Evolutionary conservation across 1,284 basidiomycete species (phyloP), one percentile per base, ranked within the genome.

Genomic region (Porodaedalea pini): DNA sequence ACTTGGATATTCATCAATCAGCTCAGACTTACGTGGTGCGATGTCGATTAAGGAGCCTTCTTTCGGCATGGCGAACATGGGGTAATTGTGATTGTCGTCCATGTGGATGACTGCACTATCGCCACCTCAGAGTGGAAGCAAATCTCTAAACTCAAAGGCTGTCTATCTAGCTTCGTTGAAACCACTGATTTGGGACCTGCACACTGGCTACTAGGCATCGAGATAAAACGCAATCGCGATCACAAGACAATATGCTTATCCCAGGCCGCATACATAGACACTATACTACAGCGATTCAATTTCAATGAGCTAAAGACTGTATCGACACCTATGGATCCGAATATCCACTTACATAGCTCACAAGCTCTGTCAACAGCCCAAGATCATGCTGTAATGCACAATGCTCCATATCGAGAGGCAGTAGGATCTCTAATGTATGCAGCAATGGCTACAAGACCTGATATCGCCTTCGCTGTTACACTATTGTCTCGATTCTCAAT

Each of bases 381-480:
- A 7, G 65, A 71, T 27, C 36, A 55, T 49, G 58, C 62, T 1
- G 52, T 40, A 3, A 73, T 71, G 69, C 58, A 56, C 0, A 62
- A 70, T 50, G 58, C 67, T 0, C 72, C 67, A 5, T 69, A 69
- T 61, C 57, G 45, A 37, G 57, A 62, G 57, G 66, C 64, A 11
- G 52, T 73, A 3, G 69, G 71, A 0, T 67, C 65, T 1, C 59
- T 74, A 37, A 69, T 70, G 64, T 73, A 72, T 51, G 67, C 68
- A 4, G 66, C 64, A 4, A 51, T 71, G 5, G 65, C 63, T 0
- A 73, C 71, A 3, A 23, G 65, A 13, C 64, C 63, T 11, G 58
- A 64, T 40, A 60, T 65, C 13, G 57, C 54, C 11, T 62, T 56
- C 40, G 45, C 61, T 3, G 47, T 59, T 10, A 45, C 37, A 6